Evolutionary conservation across 768 basidiomycete genomes (phyloP), one percentile per base, ranked within the genome.

Genomic region (Leccinum disarticulatum): DNA sequence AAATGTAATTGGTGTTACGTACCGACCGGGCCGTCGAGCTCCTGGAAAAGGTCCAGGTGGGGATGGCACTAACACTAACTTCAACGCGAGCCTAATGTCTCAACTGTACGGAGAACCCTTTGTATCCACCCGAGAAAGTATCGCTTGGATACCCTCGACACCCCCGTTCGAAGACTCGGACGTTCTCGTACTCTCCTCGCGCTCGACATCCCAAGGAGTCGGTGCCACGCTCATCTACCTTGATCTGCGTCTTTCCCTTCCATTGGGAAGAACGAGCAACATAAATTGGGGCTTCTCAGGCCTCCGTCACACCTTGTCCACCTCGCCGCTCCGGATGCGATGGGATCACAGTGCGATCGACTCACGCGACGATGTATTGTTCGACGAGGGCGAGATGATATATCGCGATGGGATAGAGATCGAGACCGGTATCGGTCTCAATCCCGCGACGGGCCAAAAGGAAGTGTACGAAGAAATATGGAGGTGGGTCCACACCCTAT

Each of bases 181-280:
- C 25, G 70, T 72, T 25, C 65, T 72, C 27, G 69, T 72, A 31
- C 57, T 70, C n/a, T 72, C 63, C 13, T 70, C 69, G 30, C 68
- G 69, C 8, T 61, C 66, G 6, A 68, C 70, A 6, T 65, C 65
- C 25, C 52, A 58, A 8, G 59, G 11, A 17, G 49, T 69, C 38
- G 68, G 56, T 9, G 55, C 60, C 41, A 64, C 57, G 3, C 70
- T 62, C 10, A 54, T 70, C 25, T 72, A 65, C 46, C 70, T 69
- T 15, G 70, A 70, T 49, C 57, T 70, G 7, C 69, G 68, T 17
- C 70, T 72, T 6, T 68, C 68, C 25, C 61, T 68, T 36, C 68
- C 68, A 17, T 48, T 72, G 13, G 13, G 53, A 0, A 58, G 55
- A 17, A 41, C 52, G 10, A 70, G 69, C 60, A 28, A 8, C 10